Base-by-base conservation (phyloP, 768 basidiomycete genomes). In the Tremella yokohamensis region DNA sequence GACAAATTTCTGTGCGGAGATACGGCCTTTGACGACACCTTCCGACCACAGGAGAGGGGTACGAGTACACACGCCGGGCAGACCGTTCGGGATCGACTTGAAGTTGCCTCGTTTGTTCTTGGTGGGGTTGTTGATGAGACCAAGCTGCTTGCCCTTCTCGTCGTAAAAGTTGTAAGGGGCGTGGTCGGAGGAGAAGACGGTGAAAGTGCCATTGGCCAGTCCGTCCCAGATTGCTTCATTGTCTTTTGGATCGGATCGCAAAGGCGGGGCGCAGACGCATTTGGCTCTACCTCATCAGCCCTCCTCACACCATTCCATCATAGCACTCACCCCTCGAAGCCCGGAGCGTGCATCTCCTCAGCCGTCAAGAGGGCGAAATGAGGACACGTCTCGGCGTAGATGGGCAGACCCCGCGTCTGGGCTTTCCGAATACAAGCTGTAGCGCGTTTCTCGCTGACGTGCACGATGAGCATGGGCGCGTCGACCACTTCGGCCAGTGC, bases 61-160 rank as follows among this genome's bases (percentile, higher is more conserved):
- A 22, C 77, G 72, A 3, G 77, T 78, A 52, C 77, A 75, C 19
- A 78, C 66, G 4, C 77, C 77, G 4, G 77, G 77, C 1, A 76
- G 64, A 4, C 77, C 77, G 39, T 78, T 78, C 9, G 77, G 77
- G 18, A 76, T 77, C 52, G 63, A 56, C 7, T 65, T 47, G 70
- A 77, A 77, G 54, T 76, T 71, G 8, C 70, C 72, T 8, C 62
- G 52, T 0, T 65, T 64, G 40, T 74, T 72, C 29, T 72, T 68
- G 11, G 63, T 65, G 3, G 68, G 62, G 49, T 75, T 62, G 34
- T 66, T 62, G 11, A 58, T 55, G 2, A 70, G 54, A 12, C 68
- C 72, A 26, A 69, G 56, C n/a, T 26, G 25, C 65, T 77, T 77
- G 8, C 76, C 77, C 40, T 45, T 45, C 24, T 62, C 56, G 54